Evolutionary conservation across 768 basidiomycete species (phyloP).

Genomic region (Favolaschia claudopus): DNA sequence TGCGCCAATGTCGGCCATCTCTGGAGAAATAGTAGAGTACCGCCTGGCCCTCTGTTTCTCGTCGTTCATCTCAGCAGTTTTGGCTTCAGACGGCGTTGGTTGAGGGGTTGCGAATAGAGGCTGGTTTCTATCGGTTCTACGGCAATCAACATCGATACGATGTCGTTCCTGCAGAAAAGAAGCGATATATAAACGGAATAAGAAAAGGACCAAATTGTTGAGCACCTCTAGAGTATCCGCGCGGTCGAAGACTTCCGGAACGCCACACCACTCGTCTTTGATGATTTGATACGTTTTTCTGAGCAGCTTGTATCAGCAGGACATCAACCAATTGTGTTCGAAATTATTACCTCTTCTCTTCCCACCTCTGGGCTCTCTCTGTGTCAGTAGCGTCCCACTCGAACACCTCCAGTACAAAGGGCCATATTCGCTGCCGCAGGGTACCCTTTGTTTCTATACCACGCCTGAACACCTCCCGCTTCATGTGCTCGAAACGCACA

Average conservation of each 20-base stretch:
- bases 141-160: constrained; percentile 95
- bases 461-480: constrained; percentile 77
- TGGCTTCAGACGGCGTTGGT: constrained; percentile 35
- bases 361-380: constrained; percentile 69
- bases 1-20: constrained; percentile 76
- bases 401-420: constrained; percentile 85
- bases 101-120: constrained; percentile 74
- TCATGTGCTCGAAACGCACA: constrained; percentile 73
- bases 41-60: constrained; percentile 65
- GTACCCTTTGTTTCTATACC: constrained; percentile 64
- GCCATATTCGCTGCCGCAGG: constrained; percentile 84
- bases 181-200: constrained; percentile 1
- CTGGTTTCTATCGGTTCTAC: constrained; percentile 94
- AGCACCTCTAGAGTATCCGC: constrained; percentile 87
- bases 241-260: constrained; percentile 81
- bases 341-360: constrained; percentile 62
- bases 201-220: constrained; percentile 25
- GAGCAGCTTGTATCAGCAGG: background rate
- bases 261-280: constrained; percentile 85
- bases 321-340: background rate
- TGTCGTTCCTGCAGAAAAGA: constrained; percentile 73
- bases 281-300: constrained; percentile 75
- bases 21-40: constrained; percentile 79
- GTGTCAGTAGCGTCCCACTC: constrained; percentile 76
- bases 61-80: constrained; percentile 45